Evolutionary conservation across 441 rosid genomes (phyloP).

Genomic region (Theobroma grandiflorum): DNA sequence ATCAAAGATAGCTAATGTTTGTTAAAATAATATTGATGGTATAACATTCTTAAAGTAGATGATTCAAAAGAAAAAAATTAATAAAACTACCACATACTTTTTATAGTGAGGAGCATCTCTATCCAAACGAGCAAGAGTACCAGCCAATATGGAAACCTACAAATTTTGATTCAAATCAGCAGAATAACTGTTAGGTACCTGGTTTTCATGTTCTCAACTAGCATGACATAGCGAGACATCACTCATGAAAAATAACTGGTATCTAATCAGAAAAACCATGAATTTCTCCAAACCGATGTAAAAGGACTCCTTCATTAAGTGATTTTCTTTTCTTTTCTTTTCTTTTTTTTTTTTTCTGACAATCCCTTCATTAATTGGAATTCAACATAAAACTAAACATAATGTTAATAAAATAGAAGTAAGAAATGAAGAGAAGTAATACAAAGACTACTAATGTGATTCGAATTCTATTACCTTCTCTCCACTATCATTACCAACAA

Average conservation of each 20-base stretch:
- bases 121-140: constrained; percentile 97
- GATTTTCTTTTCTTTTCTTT: not conserved
- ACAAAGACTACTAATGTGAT: not conserved
- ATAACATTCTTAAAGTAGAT: not conserved
- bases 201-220: constrained; percentile 5
- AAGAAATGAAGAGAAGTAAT: not conserved
- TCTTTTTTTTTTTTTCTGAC: not conserved
- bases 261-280: constrained; percentile 7
- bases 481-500: constrained; percentile 98
- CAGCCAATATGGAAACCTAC: constrained; percentile 97
- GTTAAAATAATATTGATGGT: constrained; percentile 2
- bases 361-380: not conserved
- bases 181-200: not conserved
- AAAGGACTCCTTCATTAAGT: constrained; percentile 7
- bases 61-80: constrained; percentile 19
- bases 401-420: not conserved
- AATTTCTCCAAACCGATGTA: constrained; percentile 8
- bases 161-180: constrained; percentile 37
- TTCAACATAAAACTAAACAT: not conserved
- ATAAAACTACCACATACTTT: constrained; percentile 58
- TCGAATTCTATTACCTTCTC: constrained; percentile 76
- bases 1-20: constrained; percentile 20
- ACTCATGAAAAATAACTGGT: not conserved
- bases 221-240: not conserved
- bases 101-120: constrained; percentile 93